Percentiles rank a stretch among this genome's conserved stretches.
phyloP scores from a whole-genome alignment of 352 stramenopile species.

The Pythium utonaiense region DNA sequence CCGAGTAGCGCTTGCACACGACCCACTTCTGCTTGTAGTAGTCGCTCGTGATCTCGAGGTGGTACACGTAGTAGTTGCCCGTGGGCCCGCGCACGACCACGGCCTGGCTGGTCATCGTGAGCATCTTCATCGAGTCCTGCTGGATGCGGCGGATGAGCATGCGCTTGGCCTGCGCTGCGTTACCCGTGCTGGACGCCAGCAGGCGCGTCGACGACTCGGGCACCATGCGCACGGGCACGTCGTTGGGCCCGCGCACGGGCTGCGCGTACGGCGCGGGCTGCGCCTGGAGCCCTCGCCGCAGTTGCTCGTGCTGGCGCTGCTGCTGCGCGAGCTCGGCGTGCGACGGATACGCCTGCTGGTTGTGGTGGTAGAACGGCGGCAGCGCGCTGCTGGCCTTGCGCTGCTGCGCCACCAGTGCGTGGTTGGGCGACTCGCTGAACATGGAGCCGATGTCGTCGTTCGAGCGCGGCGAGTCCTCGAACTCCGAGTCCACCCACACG shows the following conservation, averaged over 20 bases:
- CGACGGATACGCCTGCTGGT: conserved; percentile 24
- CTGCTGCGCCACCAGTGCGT: conserved; percentile 19
- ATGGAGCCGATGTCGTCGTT: conserved; percentile 67
- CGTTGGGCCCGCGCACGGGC: background rate
- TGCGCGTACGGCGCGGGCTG: conserved; percentile 18
- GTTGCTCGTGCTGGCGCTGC: conserved; percentile 49
- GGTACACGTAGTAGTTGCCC: conserved; percentile 81
- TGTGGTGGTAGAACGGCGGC: conserved; percentile 39
- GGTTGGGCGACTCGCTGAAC: conserved; percentile 74
- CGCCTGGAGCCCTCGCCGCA: conserved; percentile 42
- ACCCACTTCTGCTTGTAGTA: conserved; percentile 90
- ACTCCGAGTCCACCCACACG: conserved; percentile 70
- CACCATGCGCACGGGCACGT: conserved; percentile 56
- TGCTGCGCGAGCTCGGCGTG: conserved; percentile 12
- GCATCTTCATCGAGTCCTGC: conserved; percentile 75
- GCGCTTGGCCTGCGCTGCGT: conserved; percentile 57
- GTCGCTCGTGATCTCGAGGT: conserved; percentile 84
- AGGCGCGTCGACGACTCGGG: conserved; percentile 28
- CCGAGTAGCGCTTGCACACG: conserved; percentile 85
- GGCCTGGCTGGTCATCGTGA: conserved; percentile 63
- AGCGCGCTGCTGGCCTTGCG: conserved; percentile 32
- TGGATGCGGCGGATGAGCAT: conserved; percentile 69
- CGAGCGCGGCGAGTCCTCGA: conserved; percentile 63
- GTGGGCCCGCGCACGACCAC: conserved; percentile 74
- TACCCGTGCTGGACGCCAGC: conserved; percentile 11